A percentile compares a stretch with the other conserved stretches of the same genome.
phyloP scores from a whole-genome alignment of 1,284 basidiomycete genomes.

The Rhodotorula sp. region DNA sequence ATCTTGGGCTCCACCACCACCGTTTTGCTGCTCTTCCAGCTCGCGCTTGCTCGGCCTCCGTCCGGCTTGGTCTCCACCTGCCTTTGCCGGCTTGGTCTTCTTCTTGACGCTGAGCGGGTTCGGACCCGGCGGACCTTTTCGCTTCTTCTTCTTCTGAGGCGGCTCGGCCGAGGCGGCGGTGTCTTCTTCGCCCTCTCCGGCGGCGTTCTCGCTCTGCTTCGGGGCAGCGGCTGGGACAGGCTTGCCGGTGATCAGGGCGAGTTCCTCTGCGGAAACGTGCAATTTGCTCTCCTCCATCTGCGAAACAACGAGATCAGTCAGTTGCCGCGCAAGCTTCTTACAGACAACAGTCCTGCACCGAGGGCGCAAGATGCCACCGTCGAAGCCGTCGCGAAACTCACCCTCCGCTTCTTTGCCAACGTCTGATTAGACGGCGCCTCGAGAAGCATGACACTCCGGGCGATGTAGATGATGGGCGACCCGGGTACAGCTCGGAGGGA shows the following conservation, averaged over 20 bases:
- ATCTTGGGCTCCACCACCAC: conserved; percentile 17
- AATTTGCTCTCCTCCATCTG: conserved; percentile 44
- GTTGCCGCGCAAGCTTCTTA: not conserved
- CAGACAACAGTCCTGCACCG: not conserved
- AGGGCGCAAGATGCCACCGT: not conserved
- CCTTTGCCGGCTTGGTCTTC: conserved; percentile 12
- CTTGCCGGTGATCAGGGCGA: conserved; percentile 40
- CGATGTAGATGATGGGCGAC: conserved; percentile 82
- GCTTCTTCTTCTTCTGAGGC: conserved; percentile 48
- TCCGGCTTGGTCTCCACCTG: not conserved
- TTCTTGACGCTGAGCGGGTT: conserved; percentile 95
- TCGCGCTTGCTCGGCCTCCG: conserved; percentile 5
- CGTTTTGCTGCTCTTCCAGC: conserved; percentile 15
- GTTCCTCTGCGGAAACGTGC: conserved; percentile 55
- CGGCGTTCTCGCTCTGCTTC: conserved; percentile 35
- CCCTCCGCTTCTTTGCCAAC: conserved; percentile 64
- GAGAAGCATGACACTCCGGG: conserved; percentile 83
- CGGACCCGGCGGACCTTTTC: conserved; percentile 65
- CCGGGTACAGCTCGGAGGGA: conserved; percentile 70
- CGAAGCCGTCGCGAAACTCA: conserved; percentile 50
- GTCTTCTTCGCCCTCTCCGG: conserved; percentile 26
- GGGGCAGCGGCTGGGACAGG: conserved; percentile 48
- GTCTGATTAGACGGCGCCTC: conserved; percentile 81
- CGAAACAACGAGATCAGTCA: too few relatives aligned
- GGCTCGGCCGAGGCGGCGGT: conserved; percentile 36